Conservation (phyloP, 2,329 filamentous ascomycete species). For the Cladosporium sp. region DNA sequence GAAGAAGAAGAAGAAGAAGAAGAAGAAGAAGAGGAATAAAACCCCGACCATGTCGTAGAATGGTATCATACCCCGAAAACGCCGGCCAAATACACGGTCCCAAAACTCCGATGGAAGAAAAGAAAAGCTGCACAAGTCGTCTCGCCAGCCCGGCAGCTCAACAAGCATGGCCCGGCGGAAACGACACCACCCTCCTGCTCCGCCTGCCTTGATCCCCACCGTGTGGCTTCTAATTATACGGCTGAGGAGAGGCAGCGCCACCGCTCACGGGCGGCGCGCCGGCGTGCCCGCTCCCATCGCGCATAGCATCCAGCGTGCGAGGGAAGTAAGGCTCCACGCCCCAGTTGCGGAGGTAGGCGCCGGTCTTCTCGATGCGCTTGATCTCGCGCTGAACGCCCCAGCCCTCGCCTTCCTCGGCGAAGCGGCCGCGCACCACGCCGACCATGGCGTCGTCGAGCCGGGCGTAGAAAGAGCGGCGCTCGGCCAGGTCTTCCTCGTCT, state of each 20-base stretch:
- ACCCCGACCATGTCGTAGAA: no score
- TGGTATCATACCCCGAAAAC: no score
- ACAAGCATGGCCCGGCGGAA: no score
- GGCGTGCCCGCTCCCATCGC: slow-evolving; percentile 25
- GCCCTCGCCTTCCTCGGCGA: slow-evolving; percentile 46
- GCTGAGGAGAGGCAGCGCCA: slow-evolving; percentile 2
- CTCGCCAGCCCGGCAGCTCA: no score
- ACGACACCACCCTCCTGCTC: no score
- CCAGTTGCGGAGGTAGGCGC: slow-evolving; percentile 47
- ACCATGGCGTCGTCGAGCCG: slow-evolving; percentile 49
- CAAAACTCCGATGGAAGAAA: no score
- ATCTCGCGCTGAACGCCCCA: slow-evolving; percentile 51
- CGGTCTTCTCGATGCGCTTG: slow-evolving; percentile 54
- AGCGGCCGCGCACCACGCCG: slow-evolving; percentile 48
- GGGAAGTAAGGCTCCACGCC: slow-evolving; percentile 53
- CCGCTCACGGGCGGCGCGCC: background rate
- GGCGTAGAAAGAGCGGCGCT: slow-evolving; percentile 48
- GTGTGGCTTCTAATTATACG: slow-evolving; percentile 4
- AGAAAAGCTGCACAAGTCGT: no score
- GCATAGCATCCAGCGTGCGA: slow-evolving; percentile 48
- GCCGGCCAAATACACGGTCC: no score
- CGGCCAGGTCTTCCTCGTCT: slow-evolving; percentile 44
- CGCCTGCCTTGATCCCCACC: no score
- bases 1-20: no score
- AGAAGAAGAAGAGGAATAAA: no score